A percentile compares a stretch with the other conserved stretches of the same genome.
Evolutionary conservation across 2,329 filamentous ascomycete genomes (phyloP).

Genomic region (Lachnellula hyalina): DNA sequence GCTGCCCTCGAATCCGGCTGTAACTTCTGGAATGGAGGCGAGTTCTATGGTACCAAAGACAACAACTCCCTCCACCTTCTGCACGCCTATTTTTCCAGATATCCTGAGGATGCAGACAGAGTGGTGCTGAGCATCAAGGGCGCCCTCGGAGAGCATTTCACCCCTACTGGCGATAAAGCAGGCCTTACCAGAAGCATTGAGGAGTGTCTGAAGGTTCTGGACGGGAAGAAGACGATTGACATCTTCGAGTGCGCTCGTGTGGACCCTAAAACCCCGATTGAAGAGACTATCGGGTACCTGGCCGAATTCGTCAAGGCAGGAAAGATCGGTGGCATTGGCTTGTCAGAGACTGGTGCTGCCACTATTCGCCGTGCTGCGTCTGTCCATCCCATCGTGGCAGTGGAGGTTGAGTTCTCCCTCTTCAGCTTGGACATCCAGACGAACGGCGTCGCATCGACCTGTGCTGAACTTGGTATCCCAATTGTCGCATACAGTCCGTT

Average conservation of each 20-base stretch:
- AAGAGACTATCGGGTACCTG: constrained; percentile 25
- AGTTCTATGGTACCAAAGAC: constrained; percentile 58
- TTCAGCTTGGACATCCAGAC: constrained; percentile 26
- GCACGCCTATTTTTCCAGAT: constrained; percentile 54
- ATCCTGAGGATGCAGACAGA: constrained; percentile 57
- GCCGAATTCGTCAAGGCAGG: constrained; percentile 35
- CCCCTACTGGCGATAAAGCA: constrained; percentile 34
- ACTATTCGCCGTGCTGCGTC: constrained; percentile 35
- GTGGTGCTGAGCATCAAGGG: constrained; percentile 61
- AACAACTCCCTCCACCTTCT: constrained; percentile 55
- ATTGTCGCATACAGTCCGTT: constrained; percentile 61
- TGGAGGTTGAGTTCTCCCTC: constrained; percentile 39
- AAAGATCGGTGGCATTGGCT: constrained; percentile 36
- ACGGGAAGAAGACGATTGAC: constrained; percentile 42
- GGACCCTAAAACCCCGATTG: constrained; percentile 37
- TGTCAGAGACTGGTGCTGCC: constrained; percentile 36
- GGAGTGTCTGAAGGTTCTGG: constrained; percentile 43
- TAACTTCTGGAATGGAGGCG: constrained; percentile 56
- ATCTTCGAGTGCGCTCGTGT: constrained; percentile 46
- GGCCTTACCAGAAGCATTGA: constrained; percentile 52
- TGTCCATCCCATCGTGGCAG: constrained; percentile 33
- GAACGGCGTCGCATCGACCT: constrained; percentile 38
- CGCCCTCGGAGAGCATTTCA: constrained; percentile 36
- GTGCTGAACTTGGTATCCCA: constrained; percentile 58
- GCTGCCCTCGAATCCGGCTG: constrained; percentile 41